These are phyloP conservation scores for Lachnellula hyalina DNA, from an alignment of 2,329 filamentous ascomycete species.

Conservation along the genomic window DNA sequence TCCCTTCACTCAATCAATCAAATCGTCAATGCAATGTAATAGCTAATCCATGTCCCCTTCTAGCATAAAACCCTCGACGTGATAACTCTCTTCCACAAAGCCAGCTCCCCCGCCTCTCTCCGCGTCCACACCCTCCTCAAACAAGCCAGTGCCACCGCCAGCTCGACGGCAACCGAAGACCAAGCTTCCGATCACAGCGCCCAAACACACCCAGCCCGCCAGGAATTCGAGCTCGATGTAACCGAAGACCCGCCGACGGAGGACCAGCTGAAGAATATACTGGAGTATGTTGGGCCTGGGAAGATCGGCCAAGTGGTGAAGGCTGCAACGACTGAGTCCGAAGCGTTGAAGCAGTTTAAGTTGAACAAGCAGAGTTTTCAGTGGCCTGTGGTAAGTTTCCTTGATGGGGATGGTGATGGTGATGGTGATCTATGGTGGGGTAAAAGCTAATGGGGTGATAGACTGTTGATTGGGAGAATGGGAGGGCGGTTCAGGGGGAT, in stretches of 20 bases:
- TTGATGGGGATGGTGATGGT: not conserved
- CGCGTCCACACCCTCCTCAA: slow-evolving; percentile 74
- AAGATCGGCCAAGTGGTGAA: slow-evolving; percentile 62
- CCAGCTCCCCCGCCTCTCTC: slow-evolving; percentile 65
- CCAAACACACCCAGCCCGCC: slow-evolving; percentile 47
- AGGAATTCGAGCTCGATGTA: slow-evolving; percentile 81
- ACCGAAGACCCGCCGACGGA: slow-evolving; percentile 74
- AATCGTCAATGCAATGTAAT: not conserved
- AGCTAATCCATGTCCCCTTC: slow-evolving; percentile 1
- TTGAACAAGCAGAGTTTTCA: slow-evolving; percentile 63
- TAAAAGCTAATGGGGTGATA: slow-evolving; percentile 29
- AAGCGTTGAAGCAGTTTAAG: slow-evolving; percentile 76
- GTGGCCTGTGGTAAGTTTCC: slow-evolving; percentile 64
- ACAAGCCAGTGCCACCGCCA: slow-evolving; percentile 66
- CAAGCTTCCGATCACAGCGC: slow-evolving; percentile 62
- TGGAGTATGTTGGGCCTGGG: slow-evolving; percentile 69
- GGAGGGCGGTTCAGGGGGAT: slow-evolving; percentile 70
- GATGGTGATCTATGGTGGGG: not conserved
- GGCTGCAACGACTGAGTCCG: slow-evolving; percentile 67
- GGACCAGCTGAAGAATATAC: slow-evolving; percentile 77
- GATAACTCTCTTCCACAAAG: slow-evolving; percentile 92
- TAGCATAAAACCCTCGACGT: slow-evolving; percentile 81
- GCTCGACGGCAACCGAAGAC: slow-evolving; percentile 64
- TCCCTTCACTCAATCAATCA: not conserved
- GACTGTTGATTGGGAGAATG: slow-evolving; percentile 91